A percentile compares a stretch with the other conserved stretches of the same genome.
Conservation (phyloP, 1,284 basidiomycete species). For the Ustilago trichophora region DNA sequence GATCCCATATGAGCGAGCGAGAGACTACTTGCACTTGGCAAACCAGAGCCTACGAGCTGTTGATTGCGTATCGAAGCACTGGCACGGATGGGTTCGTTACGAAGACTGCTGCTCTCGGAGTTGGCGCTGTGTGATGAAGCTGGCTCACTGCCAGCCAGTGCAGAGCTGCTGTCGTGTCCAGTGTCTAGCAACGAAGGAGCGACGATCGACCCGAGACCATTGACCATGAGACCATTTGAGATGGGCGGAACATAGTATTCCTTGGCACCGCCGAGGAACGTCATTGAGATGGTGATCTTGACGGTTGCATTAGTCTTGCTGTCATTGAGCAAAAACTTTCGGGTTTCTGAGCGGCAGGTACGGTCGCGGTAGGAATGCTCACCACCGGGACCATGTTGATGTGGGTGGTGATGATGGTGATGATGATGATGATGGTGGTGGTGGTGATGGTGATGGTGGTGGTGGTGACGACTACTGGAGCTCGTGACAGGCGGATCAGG, state of each 20-base stretch:
- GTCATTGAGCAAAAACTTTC: conserved; percentile 77
- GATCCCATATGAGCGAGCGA: conserved; percentile 18
- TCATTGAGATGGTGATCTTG: conserved; percentile 74
- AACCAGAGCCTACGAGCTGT: conserved; percentile 12
- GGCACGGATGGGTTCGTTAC: conserved; percentile 23
- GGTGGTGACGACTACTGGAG: conserved; percentile 28
- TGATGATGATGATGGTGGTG: conserved; percentile 45
- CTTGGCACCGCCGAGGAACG: conserved; percentile 72
- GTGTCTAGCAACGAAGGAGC: conserved; percentile 15
- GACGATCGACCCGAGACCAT: conserved; percentile 24
- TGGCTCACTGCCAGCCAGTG: conserved; percentile 6
- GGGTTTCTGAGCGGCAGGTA: conserved; percentile 69
- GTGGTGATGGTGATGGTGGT: conserved; percentile 44
- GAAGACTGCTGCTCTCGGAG: conserved; percentile 23
- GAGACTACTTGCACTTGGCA: conserved; percentile 38
- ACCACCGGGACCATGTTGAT: conserved; percentile 18
- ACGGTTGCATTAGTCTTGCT: conserved; percentile 82
- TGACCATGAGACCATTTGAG: conserved; percentile 52
- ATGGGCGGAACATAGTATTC: conserved; percentile 71
- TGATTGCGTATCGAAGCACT: conserved; percentile 17
- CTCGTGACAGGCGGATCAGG: conserved; percentile 69
- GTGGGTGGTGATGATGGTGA: conserved; percentile 41
- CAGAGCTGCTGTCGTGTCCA: not conserved
- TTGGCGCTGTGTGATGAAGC: conserved; percentile 5
- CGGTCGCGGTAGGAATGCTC: conserved; percentile 32